Conservation (phyloP, 306 rosid species). For the Trichosanthes truncata region DNA sequence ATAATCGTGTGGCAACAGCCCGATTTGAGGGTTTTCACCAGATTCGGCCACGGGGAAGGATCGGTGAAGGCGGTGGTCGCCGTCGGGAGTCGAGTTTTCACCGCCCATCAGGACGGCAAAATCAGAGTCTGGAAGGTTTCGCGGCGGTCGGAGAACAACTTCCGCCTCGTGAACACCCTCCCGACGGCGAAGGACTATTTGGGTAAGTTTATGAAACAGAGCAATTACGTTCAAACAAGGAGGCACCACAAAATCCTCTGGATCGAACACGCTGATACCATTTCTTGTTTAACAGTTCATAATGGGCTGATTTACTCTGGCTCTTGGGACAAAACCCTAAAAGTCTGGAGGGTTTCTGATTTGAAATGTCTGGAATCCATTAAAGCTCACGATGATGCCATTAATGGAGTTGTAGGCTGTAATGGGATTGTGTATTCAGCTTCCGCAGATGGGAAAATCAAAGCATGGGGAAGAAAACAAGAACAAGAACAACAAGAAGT, state of each 20-base stretch:
- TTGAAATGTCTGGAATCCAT: conserved; percentile 85
- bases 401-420: conserved; percentile 59
- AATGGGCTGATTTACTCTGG: conserved; percentile 78
- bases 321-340: conserved; percentile 85
- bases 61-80: conserved; percentile 70
- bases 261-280: conserved; percentile 84
- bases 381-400: conserved; percentile 87
- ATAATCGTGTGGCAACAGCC: conserved; percentile 93
- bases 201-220: conserved; percentile 82
- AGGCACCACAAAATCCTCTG: conserved; percentile 73
- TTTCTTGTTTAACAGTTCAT: conserved; percentile 62
- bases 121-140: conserved; percentile 89
- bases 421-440: conserved; percentile 80
- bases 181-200: conserved; percentile 78
- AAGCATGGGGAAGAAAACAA: conserved; percentile 63
- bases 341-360: conserved; percentile 77
- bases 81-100: conserved; percentile 55
- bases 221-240: conserved; percentile 76
- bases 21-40: conserved; percentile 49
- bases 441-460: conserved; percentile 91
- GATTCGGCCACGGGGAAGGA: conserved; percentile 88
- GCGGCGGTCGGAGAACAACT: conserved; percentile 58
- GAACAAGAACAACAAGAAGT: not conserved
- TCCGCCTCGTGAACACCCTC: conserved; percentile 53
- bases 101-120: conserved; percentile 81